phyloP scores from a whole-genome alignment of 768 basidiomycete species.

The Pisolithus tinctorius region DNA sequence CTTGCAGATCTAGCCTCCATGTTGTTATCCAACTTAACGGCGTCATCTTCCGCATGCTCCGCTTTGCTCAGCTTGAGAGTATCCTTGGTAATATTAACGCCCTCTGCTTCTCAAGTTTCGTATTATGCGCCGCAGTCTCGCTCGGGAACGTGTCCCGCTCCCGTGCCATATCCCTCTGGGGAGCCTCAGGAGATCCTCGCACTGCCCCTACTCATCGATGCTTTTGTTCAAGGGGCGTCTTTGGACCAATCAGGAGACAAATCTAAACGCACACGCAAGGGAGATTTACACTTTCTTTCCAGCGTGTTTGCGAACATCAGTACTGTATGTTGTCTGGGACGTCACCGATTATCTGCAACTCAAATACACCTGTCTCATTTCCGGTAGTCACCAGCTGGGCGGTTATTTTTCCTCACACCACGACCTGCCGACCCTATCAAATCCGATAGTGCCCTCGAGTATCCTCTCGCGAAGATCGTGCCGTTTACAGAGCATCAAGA shows the following conservation, averaged over 20 bases:
- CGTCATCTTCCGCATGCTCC: conserved; percentile 61
- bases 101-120: conserved; percentile 37
- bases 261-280: conserved; percentile 55
- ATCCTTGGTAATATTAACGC: conserved; percentile 45
- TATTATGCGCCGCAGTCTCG: conserved; percentile 74
- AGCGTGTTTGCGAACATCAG: conserved; percentile 92
- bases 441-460: conserved; percentile 49
- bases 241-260: conserved; percentile 43
- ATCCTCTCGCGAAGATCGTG: conserved; percentile 76
- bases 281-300: conserved; percentile 82
- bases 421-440: conserved; percentile 44
- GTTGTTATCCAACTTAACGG: conserved; percentile 91
- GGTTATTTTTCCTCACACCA: conserved; percentile 75
- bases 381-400: conserved; percentile 62
- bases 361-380: neutral
- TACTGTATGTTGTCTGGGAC: conserved; percentile 43
- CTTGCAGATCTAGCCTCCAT: conserved; percentile 95
- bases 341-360: conserved; percentile 1
- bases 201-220: conserved; percentile 80
- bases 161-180: conserved; percentile 60
- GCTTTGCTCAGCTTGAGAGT: conserved; percentile 61
- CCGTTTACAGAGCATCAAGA: conserved; percentile 88
- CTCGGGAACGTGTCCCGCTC: conserved; percentile 71
- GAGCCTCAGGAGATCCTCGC: conserved; percentile 51
- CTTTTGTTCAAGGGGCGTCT: conserved; percentile 71